Evolutionary conservation across 805 yeast genomes (phyloP).

Genomic region (Tetrapisispora iriomotensis): DNA sequence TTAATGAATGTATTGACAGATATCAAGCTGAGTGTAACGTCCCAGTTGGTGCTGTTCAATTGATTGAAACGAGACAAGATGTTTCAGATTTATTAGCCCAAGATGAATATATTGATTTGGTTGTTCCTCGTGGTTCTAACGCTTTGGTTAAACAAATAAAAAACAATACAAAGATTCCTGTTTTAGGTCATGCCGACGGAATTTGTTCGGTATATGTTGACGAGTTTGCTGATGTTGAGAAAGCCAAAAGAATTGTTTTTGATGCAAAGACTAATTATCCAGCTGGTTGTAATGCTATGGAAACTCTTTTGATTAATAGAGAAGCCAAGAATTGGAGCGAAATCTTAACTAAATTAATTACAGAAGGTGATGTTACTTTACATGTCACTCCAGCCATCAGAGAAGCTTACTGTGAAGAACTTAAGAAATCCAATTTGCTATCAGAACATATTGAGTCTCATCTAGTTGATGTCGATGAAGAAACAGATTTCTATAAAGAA

Average conservation of each 20-base stretch:
- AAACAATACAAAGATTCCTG: conserved; percentile 85
- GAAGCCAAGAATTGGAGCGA: conserved; percentile 30
- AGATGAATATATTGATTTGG: conserved; percentile 86
- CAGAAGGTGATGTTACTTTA: conserved; percentile 54
- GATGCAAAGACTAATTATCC: conserved; percentile 95
- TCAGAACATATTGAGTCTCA: conserved; percentile 17
- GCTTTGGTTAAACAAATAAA: conserved; percentile 82
- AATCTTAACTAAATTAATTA: conserved; percentile 39
- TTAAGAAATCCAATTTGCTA: conserved; percentile 10
- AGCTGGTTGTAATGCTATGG: conserved; percentile 98
- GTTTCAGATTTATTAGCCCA: conserved; percentile 76
- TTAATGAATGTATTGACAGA: conserved; percentile 44
- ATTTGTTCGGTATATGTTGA: conserved; percentile 84
- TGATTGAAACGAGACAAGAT: conserved; percentile 82
- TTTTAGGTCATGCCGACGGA: conserved; percentile 97
- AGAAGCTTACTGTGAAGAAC: conserved; percentile 17
- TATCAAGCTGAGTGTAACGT: conserved; percentile 46
- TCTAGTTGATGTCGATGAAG: conserved; percentile 38
- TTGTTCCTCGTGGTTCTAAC: conserved; percentile 96
- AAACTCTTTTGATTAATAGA: conserved; percentile 57
- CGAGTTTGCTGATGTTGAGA: conserved; percentile 60
- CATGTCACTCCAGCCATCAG: conserved; percentile 52
- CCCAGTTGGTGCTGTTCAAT: conserved; percentile 74
- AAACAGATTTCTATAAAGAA: conserved; percentile 66
- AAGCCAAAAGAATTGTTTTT: conserved; percentile 64